Base-by-base conservation (phyloP, 1,139 yeast genomes). In the Saccharomycopsis hybrid region DNA sequence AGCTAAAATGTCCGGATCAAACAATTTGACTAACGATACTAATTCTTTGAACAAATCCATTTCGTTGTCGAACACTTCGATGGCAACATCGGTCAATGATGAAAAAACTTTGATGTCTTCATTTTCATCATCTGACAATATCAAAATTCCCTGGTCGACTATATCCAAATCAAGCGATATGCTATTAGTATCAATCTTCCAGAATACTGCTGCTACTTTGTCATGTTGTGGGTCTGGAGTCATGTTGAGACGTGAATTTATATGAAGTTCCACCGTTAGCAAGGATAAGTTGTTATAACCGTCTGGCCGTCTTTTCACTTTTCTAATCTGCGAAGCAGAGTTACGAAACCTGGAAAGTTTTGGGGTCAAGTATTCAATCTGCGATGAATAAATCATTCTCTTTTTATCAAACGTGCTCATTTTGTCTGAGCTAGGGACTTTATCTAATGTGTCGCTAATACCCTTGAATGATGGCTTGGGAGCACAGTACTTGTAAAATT, bases 1-100 rank as follows among this genome's bases (percentile, higher is more conserved):
- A 0, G 88, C 74, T 5, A 94, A 62, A 39, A 92, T 78, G 62
- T 92, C 98, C 0, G 98, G 97, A 60, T 92, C 97, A 49, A 79
- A 72, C 2, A 68, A 58, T 30, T 79, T 73, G 0, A 87, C 80
- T n/a, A 84, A 55, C 1, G 73, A 69, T 0, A 81, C 65, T 5
- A 90, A 66, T 5, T 72, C 72, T 5, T 72, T 68, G 2, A 89
- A 61, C 77, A 85, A 70, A 3, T 71, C 77, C 2, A 65, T 55
- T 59, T 90, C 97, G 18, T 68, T 64, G 1, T 66, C 67, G 52
- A 76, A 78, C 1, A 61, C 46, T 41, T 67, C 66, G 4, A 72
- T 56, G 3, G 63, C 58, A 4, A 50, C 46, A 2, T 50, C 50
- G 2, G 58, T 46, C 1, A 50, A 35, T 7, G 44, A n/a, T 5